Evolutionary conservation across 768 basidiomycete genomes (phyloP), one percentile per base, ranked within the genome.

Genomic region (Kwoniella mangroviensis): DNA sequence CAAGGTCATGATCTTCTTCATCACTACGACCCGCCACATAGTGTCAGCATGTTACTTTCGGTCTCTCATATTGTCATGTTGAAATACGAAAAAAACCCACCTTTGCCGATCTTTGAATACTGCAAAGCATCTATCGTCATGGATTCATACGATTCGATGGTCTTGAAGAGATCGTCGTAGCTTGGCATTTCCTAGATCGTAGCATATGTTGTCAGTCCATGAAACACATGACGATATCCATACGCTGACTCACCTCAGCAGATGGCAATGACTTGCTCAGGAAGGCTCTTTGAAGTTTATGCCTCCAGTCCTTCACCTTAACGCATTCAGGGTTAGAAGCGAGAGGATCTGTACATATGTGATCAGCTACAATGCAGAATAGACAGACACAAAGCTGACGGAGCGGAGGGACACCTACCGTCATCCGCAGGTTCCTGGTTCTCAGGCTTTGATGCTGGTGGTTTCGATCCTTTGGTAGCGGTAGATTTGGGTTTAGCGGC

Each of bases 251-350:
- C 73, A 92, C 91, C 73, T 89, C 89, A 11, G 88, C 87, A 75
- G 88, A 89, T 4, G 92, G 90, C 9, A 86, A 72, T 6, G 84
- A 84, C 65, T 83, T 83, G 74, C 89, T 89, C 63, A 95, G 80
- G 85, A 94, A 91, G 0, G 89, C 91, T 82, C 93, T 91, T 84
- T 98, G 94, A 2, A 97, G 87, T 82, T 89, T 91, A 82, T 96
- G 93, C 74, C 95, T 87, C 94, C 94, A 96, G 68, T 92, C 91
- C 79, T 91, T 90, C 75, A 95, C 93, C 82, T 90, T 90, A 65
- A 85, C 77, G 24, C 89, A 90, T 70, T 91, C 90, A 1, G 86
- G 86, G 81, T 91, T 89, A 59, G 82, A 84, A 52, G 85, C 83
- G 64, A 89, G 72, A 62, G 85, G 85, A 67, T 85, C 86, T 86